Percentiles rank a stretch among this genome's conserved stretches.
Evolutionary conservation across 2,329 filamentous ascomycete genomes (phyloP).

Genomic region (Fusarium ramigenum): DNA sequence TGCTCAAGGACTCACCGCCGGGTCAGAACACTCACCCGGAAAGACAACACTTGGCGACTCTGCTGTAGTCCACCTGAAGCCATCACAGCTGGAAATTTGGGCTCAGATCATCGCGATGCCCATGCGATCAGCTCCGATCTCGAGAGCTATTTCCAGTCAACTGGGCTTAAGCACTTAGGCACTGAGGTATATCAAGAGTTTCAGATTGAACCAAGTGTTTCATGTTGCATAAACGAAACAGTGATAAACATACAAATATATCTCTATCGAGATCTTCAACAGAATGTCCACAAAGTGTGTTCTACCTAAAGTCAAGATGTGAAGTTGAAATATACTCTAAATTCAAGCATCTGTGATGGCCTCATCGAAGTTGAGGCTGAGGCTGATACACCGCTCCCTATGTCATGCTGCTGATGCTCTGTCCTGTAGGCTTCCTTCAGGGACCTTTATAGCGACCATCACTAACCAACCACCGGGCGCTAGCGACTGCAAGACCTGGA

Average conservation of each 20-base stretch:
- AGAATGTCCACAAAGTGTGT: neutral
- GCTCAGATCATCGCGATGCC: neutral
- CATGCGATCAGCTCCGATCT: neutral
- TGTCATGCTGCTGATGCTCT: neutral
- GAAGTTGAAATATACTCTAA: slow-evolving; percentile 28
- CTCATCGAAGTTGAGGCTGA: slow-evolving; percentile 34
- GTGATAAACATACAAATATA: neutral
- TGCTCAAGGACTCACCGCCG: slow-evolving; percentile 7
- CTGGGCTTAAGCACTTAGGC: neutral
- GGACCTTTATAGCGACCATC: slow-evolving; percentile 15
- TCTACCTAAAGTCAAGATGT: neutral
- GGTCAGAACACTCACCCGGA: neutral
- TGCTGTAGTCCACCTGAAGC: no score
- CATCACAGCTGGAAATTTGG: neutral
- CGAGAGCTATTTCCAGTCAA: neutral
- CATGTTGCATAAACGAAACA: slow-evolving; percentile 3
- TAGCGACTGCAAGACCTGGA: neutral
- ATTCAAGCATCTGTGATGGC: slow-evolving; percentile 29
- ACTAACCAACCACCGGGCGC: slow-evolving; percentile 31
- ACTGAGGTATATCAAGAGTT: neutral
- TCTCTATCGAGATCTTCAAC: neutral
- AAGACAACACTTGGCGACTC: neutral
- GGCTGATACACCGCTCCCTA: slow-evolving; percentile 23
- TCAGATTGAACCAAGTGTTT: slow-evolving; percentile 2
- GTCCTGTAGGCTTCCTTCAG: neutral